Base-by-base conservation (phyloP, 768 basidiomycete genomes). In the Suillus americanus region DNA sequence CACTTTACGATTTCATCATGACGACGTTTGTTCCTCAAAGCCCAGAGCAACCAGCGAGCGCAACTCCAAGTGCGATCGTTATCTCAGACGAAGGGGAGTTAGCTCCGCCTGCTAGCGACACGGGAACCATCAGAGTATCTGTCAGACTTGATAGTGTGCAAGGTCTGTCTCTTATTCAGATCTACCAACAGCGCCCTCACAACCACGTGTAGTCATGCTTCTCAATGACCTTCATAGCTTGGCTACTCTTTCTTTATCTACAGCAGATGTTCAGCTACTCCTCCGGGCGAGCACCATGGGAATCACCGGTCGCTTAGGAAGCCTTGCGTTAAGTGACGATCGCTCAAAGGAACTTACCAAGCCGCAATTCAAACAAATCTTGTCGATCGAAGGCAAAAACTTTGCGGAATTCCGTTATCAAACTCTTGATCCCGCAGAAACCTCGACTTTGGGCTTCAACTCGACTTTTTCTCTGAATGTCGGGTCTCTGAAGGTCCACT, bases 1-100 rank as follows among this genome's bases (percentile, higher is more conserved):
- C 90, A 2, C 77, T 98, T 25, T 99, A 98, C 77, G 95, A 99
- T 78, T 98, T 97, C 79, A 86, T 99, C 76, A 96, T 99, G 90
- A 90, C 92, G 3, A 98, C 97, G 0, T 99, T 99, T 76, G 92
- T 94, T 12, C 86, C 90, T 10, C 69, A 81, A 35, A 55, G 23
- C 25, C 61, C 66, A 20, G 33, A 59, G 20, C 37, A 65, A 18
- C 72, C 55, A 45, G 62, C 68, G 14, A 62, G 65, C 45, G 54
- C 65, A 5, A 62, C 69, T 14, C 54, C 48, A 23, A 63, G 63
- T 28, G 48, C 61, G 7, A 65, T 67, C 50, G 56, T 45, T 62
- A 48, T 67, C 38, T 38, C 20, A 1, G 66, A 40, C 41, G 46
- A 60, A 13, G 45, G 51, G 1, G 60, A 20, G n/a, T 45, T 8